These are phyloP conservation scores for Selaginella tamariscina DNA, from an alignment of 75 land plant species.

Conservation along the genomic window DNA sequence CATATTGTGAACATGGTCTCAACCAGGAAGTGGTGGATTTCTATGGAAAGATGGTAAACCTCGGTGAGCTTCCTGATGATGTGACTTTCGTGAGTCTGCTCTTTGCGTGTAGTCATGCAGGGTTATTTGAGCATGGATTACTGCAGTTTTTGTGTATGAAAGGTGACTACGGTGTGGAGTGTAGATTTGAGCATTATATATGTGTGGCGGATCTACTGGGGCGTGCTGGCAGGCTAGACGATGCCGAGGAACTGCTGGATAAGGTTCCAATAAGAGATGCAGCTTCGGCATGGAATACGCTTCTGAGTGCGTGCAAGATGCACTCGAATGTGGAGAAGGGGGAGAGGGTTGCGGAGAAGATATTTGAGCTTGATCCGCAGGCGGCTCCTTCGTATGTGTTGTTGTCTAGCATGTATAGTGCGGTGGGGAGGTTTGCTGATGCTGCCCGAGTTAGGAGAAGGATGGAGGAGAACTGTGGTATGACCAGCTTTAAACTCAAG, in stretches of 20 bases:
- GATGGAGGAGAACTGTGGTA: too few species aligned
- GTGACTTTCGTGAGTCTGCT: background rate
- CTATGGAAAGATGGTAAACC: background rate
- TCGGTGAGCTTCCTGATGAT: background rate
- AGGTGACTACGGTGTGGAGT: slow-evolving; percentile 9
- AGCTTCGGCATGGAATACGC: slow-evolving; percentile 21
- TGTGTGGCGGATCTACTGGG: slow-evolving; percentile 28
- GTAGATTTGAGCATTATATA: slow-evolving; percentile 16
- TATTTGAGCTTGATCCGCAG: slow-evolving; percentile 14
- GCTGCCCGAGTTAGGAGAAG: background rate
- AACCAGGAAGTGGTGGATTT: background rate
- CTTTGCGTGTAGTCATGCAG: background rate
- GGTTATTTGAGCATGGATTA: slow-evolving; percentile 15
- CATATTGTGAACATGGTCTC: background rate
- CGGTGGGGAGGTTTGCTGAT: slow-evolving; percentile 8
- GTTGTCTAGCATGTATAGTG: slow-evolving; percentile 19
- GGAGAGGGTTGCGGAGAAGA: slow-evolving; percentile 11
- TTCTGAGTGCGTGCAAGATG: slow-evolving; percentile 25
- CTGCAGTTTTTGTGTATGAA: slow-evolving; percentile 21
- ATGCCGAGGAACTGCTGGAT: slow-evolving; percentile 18
- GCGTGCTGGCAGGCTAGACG: slow-evolving; percentile 18
- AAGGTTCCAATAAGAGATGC: slow-evolving; percentile 17
- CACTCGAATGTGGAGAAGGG: slow-evolving; percentile 19
- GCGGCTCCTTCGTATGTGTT: slow-evolving; percentile 11
- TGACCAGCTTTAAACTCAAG: too few species aligned